Evolutionary conservation across 2,329 filamentous ascomycete genomes (phyloP), one percentile per base, ranked within the genome.

Genomic region (Decorospora gaudefroyi): DNA sequence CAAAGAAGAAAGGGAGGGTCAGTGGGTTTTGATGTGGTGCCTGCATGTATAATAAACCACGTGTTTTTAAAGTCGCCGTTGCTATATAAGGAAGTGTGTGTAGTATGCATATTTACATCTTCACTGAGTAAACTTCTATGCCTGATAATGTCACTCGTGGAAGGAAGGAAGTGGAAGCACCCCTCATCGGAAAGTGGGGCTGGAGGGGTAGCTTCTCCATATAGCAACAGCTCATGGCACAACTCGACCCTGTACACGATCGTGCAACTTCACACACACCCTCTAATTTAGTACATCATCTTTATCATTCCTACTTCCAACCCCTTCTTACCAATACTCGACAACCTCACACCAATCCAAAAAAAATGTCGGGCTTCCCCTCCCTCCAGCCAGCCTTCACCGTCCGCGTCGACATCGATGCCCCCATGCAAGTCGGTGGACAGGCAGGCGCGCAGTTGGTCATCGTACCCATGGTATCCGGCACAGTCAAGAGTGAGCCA

Each of bases 1-100:
- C 60, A 44, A 69, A 65, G 50, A 70, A 69, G 28, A 70, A 67
- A 53, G 53, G 50, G 13, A 64, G 67, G 45, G 56, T 68, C 9
- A 61, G 62, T 46, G 68, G 69, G 8, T 71, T 71, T 1, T 62
- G 25, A 45, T 6, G 25, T 11, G 19, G 18, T 28, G n/a, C n/a
- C n/a, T n/a, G n/a, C n/a, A n/a, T n/a, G n/a, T n/a, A n/a, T n/a
- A n/a, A n/a, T n/a, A n/a, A n/a, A n/a, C n/a, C n/a, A n/a, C n/a
- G n/a, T n/a, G n/a, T n/a, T n/a, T n/a, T n/a, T n/a, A n/a, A n/a
- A n/a, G n/a, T n/a, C n/a, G n/a, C n/a, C n/a, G n/a, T n/a, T n/a
- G n/a, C n/a, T n/a, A n/a, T n/a, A n/a, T n/a, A n/a, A n/a, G n/a
- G n/a, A n/a, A n/a, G n/a, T n/a, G n/a, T n/a, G n/a, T n/a, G n/a